Percentiles rank a stretch among this genome's conserved stretches.
Conservation (phyloP, 768 basidiomycete species). For the Phanerodontia chrysosporium region DNA sequence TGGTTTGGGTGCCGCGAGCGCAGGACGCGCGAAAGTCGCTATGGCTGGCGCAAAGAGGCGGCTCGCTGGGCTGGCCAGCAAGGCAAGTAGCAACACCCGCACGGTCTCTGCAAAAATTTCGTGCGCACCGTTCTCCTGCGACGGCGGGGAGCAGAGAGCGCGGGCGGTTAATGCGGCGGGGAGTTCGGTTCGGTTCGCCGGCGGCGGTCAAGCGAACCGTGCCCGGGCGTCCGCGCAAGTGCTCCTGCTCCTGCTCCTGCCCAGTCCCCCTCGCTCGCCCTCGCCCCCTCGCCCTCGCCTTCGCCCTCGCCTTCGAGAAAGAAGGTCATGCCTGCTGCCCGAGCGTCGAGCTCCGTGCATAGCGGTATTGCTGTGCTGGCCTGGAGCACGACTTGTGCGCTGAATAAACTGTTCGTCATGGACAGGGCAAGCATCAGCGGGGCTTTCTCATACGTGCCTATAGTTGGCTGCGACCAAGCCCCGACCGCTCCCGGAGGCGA, state of each 20-base stretch:
- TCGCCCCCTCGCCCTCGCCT: not conserved
- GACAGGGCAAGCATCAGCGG: not conserved
- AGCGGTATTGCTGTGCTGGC: conserved; percentile 2
- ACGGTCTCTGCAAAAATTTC: not conserved
- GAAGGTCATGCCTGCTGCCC: not conserved
- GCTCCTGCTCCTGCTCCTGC: not conserved
- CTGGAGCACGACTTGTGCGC: not conserved
- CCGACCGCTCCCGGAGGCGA: conserved; percentile 1
- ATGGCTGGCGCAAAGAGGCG: not conserved
- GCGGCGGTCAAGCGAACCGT: not conserved
- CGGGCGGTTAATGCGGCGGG: no score
- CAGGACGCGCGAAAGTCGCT: not conserved
- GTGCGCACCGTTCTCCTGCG: no score
- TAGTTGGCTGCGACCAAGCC: conserved; percentile 1
- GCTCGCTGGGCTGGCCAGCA: not conserved
- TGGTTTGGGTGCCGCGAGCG: not conserved
- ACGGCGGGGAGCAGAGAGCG: no score
- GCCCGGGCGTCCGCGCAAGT: no score
- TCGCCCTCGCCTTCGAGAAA: not conserved
- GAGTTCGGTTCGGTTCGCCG: not conserved
- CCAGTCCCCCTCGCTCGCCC: not conserved
- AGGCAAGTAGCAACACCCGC: not conserved
- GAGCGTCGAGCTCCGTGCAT: not conserved
- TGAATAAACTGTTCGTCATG: not conserved
- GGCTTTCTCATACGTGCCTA: conserved; percentile 7